A percentile compares a stretch with the other conserved stretches of the same genome.
Evolutionary conservation across 768 basidiomycete species (phyloP).

Genomic region (Russula dissimulans): DNA sequence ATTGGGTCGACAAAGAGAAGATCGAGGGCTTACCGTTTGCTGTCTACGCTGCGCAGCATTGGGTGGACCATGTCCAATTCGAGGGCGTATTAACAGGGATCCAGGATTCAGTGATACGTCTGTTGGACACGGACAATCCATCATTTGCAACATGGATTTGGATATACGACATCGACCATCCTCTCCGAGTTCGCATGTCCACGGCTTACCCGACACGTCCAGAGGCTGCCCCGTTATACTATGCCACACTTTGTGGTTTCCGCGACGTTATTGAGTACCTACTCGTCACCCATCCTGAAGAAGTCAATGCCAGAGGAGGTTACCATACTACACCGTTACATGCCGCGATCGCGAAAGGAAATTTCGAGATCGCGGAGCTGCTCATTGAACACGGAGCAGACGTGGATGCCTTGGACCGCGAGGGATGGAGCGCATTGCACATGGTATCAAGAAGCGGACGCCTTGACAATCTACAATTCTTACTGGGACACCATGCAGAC

Average conservation of each 20-base stretch:
- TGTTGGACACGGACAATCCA: not conserved
- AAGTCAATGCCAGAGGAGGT: not conserved
- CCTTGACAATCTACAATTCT: not conserved
- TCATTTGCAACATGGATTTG: not conserved
- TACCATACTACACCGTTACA: not conserved
- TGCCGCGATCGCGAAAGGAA: not conserved
- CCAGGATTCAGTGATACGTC: not conserved
- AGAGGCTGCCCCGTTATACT: not conserved
- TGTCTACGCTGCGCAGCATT: not conserved
- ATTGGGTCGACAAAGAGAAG: not conserved
- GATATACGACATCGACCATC: not conserved
- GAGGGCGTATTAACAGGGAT: not conserved
- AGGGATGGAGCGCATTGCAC: not conserved
- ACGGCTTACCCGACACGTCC: not conserved
- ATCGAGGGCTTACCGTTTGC: not conserved
- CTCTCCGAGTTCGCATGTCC: not conserved
- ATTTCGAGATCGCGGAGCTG: not conserved
- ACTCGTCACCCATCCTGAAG: not conserved
- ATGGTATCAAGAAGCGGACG: not conserved
- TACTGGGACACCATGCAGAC: not conserved
- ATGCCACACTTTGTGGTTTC: constrained; percentile 2
- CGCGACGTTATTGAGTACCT: not conserved
- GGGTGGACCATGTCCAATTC: not conserved
- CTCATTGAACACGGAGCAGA: not conserved
- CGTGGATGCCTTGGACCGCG: not conserved